Evolutionary conservation across 2,329 filamentous ascomycete species (phyloP).

Genomic region (Clonostachys rosea): DNA sequence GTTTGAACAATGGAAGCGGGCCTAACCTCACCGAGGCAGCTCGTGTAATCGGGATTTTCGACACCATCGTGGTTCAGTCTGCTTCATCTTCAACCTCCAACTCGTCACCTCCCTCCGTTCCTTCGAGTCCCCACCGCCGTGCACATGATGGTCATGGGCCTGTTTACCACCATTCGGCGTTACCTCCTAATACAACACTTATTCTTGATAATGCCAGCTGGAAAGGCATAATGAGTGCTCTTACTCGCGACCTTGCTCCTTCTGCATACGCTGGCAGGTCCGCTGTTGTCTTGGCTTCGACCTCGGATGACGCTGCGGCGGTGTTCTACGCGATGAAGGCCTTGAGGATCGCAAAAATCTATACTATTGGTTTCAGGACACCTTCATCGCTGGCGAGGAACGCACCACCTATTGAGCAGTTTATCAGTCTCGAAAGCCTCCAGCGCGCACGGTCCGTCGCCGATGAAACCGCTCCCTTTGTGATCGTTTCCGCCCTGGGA

Average conservation of each 20-base stretch:
- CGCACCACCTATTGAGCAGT: constrained; percentile 67
- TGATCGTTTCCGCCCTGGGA: constrained; percentile 74
- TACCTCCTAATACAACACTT: constrained; percentile 49
- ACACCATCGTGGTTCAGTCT: constrained; percentile 59
- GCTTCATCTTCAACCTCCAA: constrained; percentile 2
- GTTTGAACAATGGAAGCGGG: constrained; percentile 42
- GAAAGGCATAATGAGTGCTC: constrained; percentile 78
- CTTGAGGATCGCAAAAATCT: constrained; percentile 72
- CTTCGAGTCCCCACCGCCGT: constrained; percentile 39
- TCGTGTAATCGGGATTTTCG: constrained; percentile 72
- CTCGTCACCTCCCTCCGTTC: constrained; percentile 39
- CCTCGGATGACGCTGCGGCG: constrained; percentile 70
- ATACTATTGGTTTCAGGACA: constrained; percentile 77
- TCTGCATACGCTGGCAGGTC: constrained; percentile 74
- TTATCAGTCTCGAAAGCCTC: constrained; percentile 67
- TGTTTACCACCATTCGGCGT: constrained; percentile 17
- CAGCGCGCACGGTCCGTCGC: constrained; percentile 45
- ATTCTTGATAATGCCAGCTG: constrained; percentile 80
- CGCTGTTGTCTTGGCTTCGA: constrained; percentile 70
- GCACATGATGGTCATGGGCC: constrained; percentile 14
- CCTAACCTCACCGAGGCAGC: constrained; percentile 70
- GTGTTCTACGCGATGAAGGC: constrained; percentile 75
- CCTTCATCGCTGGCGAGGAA: constrained; percentile 56
- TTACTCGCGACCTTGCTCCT: constrained; percentile 77
- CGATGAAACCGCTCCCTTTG: constrained; percentile 61